Conservation (phyloP, 2,329 filamentous ascomycete species). For the Alternaria ventricosa region DNA sequence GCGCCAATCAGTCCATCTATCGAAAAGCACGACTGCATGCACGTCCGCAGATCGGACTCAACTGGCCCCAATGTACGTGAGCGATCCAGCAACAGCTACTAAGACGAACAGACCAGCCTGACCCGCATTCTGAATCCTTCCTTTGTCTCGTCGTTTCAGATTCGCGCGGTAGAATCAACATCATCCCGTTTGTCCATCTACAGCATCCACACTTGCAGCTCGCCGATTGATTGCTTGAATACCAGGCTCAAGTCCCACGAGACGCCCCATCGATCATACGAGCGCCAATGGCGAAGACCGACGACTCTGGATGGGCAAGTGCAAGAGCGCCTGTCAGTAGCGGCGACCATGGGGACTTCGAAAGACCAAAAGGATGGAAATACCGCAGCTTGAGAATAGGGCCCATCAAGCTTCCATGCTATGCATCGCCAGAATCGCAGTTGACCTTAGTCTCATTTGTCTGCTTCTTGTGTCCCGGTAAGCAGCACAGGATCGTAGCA, state of each 20-base stretch:
- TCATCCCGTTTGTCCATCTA: neutral
- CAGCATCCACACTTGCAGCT: neutral
- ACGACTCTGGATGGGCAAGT: neutral
- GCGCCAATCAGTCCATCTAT: neutral
- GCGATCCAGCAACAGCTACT: neutral
- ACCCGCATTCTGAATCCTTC: neutral
- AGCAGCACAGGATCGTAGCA: neutral
- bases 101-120: neutral
- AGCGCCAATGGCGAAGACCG: neutral
- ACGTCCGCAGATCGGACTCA: neutral
- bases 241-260: neutral
- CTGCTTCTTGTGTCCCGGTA: conserved; percentile 56
- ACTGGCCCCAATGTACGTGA: neutral
- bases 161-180: neutral
- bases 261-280: neutral
- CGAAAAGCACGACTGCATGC: neutral
- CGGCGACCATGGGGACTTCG: conserved; percentile 1
- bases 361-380: conserved; percentile 50
- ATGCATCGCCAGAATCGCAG: conserved; percentile 55
- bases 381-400: conserved; percentile 51
- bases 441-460: conserved; percentile 56
- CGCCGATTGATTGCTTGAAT: neutral
- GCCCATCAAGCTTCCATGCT: conserved; percentile 50
- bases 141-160: neutral
- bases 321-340: neutral